A percentile compares a stretch with the other conserved stretches of the same genome.
Conservation (phyloP, 805 yeast genomes). For the Saccharomycopsis capsularis region DNA sequence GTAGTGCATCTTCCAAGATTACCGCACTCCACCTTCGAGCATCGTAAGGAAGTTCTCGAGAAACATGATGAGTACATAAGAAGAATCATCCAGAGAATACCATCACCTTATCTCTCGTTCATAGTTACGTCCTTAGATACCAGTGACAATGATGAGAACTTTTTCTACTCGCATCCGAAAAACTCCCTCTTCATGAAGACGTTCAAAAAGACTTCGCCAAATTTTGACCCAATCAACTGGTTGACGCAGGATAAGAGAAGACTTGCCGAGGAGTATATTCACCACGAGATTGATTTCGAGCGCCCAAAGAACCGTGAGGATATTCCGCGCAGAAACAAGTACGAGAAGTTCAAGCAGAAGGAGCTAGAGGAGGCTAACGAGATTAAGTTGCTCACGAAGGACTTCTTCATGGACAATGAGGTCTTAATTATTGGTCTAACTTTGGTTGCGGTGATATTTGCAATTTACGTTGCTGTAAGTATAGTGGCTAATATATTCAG, state of each 20-base stretch:
- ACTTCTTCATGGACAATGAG: constrained; percentile 46
- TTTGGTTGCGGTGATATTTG: constrained; percentile 1
- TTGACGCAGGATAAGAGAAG: constrained; percentile 29
- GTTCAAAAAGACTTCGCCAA: constrained; percentile 29
- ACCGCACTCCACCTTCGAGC: constrained; percentile 26
- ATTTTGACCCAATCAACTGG: constrained; percentile 25
- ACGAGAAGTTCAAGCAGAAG: constrained; percentile 48
- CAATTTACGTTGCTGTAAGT: constrained; percentile 4
- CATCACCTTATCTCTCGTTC: constrained; percentile 65
- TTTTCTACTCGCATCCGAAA: constrained; percentile 16
- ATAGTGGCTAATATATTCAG: neutral
- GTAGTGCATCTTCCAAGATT: constrained; percentile 50
- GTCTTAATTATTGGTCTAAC: constrained; percentile 36
- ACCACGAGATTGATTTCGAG: constrained; percentile 46
- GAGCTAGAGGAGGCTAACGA: constrained; percentile 35
- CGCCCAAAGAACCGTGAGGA: constrained; percentile 42
- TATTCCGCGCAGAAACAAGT: constrained; percentile 7
- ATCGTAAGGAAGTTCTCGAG: constrained; percentile 30
- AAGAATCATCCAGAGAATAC: constrained; percentile 55
- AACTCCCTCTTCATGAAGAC: constrained; percentile 16
- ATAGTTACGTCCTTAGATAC: constrained; percentile 43
- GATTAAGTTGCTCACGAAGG: constrained; percentile 35
- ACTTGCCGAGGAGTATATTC: constrained; percentile 30
- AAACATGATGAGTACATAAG: constrained; percentile 44
- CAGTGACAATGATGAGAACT: constrained; percentile 22